Evolutionary conservation across 2,329 filamentous ascomycete species (phyloP).

Genomic region (Trichophyton benhamiae): DNA sequence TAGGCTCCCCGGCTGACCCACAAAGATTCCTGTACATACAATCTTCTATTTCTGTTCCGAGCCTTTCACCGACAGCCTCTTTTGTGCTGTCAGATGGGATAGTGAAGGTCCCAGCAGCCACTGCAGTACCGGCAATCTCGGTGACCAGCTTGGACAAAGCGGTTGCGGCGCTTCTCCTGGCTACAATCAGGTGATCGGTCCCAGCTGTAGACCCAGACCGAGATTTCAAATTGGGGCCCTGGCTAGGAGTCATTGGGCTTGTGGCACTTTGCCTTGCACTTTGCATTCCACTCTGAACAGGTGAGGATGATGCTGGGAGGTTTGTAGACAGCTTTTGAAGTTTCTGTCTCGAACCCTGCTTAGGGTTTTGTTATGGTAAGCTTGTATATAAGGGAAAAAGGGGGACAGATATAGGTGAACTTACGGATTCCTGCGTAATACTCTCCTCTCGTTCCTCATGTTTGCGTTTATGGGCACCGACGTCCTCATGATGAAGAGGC

Average conservation of each 20-base stretch:
- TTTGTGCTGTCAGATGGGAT: slow-evolving; percentile 52
- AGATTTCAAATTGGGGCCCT: slow-evolving; percentile 21
- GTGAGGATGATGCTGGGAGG: slow-evolving; percentile 14
- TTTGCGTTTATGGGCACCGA: slow-evolving; percentile 34
- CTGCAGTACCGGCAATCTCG: slow-evolving; percentile 52
- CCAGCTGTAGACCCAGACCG: slow-evolving; percentile 24
- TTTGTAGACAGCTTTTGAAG: slow-evolving; percentile 28
- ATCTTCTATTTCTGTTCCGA: slow-evolving; percentile 71
- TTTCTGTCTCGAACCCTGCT: slow-evolving; percentile 31
- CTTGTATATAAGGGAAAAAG: neutral
- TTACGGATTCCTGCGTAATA: slow-evolving; percentile 22
- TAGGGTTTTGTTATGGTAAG: neutral
- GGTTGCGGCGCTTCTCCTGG: slow-evolving; percentile 57
- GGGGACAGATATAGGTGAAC: slow-evolving; percentile 8
- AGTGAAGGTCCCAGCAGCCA: slow-evolving; percentile 52
- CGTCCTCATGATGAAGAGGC: slow-evolving; percentile 12
- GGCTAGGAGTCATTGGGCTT: slow-evolving; percentile 20
- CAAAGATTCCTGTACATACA: slow-evolving; percentile 45
- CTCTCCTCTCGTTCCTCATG: slow-evolving; percentile 24
- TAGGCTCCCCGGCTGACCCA: slow-evolving; percentile 40
- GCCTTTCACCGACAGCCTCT: slow-evolving; percentile 53
- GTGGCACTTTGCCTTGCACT: slow-evolving; percentile 24
- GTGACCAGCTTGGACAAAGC: slow-evolving; percentile 58
- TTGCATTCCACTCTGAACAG: slow-evolving; percentile 20
- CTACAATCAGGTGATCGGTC: slow-evolving; percentile 46